These are phyloP conservation scores for Neckera pumila DNA, from an alignment of 225 moss, liverwort and hornwort genomes.

Conservation along the genomic window DNA sequence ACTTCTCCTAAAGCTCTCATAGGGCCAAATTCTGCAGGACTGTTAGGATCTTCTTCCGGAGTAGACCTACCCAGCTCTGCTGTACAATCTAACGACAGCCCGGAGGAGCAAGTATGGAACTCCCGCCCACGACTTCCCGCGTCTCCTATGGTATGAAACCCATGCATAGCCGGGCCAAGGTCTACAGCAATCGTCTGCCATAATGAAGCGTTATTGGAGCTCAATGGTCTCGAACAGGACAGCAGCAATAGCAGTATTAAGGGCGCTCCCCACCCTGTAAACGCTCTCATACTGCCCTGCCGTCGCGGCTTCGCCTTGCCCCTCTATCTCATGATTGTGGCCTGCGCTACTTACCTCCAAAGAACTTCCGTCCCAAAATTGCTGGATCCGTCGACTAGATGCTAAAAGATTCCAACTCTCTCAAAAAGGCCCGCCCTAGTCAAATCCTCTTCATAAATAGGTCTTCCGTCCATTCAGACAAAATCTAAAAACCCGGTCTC, in stretches of 20 bases:
- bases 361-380: background rate
- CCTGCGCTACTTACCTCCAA: background rate
- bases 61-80: background rate
- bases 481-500: background rate
- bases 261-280: constrained; percentile 26
- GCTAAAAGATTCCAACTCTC: background rate
- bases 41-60: background rate
- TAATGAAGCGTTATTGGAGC: constrained; percentile 22
- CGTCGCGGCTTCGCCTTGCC: constrained; percentile 9
- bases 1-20: constrained; percentile 55
- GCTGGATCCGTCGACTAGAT: constrained; percentile 1
- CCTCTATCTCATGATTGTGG: constrained; percentile 11
- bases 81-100: background rate
- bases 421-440: background rate
- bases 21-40: background rate
- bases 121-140: constrained; percentile 2
- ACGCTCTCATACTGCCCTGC: constrained; percentile 49
- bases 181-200: constrained; percentile 19
- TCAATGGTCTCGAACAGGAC: constrained; percentile 13
- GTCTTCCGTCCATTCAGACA: background rate
- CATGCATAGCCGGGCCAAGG: background rate
- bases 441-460: background rate
- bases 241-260: constrained; percentile 30
- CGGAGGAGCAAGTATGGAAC: constrained; percentile 11
- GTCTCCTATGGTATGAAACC: constrained; percentile 2